Percentiles rank a stretch among this genome's conserved stretches.
Conservation (phyloP, 108 stramenopile genomes). For the Nitzschia sp. region DNA sequence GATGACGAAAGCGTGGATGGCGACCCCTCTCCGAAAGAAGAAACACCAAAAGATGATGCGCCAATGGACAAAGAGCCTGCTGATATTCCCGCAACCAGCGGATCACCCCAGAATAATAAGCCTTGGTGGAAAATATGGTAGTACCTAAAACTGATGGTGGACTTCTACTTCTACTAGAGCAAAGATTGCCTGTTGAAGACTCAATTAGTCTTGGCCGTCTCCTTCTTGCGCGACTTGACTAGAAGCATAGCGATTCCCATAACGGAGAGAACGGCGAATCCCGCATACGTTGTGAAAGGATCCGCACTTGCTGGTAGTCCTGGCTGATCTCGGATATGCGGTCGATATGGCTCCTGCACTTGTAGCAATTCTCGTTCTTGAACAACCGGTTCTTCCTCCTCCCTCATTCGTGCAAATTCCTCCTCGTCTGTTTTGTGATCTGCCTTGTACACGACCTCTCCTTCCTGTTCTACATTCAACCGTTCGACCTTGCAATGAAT, state of each 20-base stretch:
- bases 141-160: too few relatives aligned
- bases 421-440: conserved; percentile 24
- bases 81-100: background rate
- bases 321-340: conserved; percentile 3
- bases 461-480: conserved; percentile 5
- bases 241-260: conserved; percentile 9
- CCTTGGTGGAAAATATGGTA: conserved; percentile 22
- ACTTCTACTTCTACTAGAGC: background rate
- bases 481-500: conserved; percentile 17
- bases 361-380: conserved; percentile 16
- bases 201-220: background rate
- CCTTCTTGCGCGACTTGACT: conserved; percentile 5
- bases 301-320: background rate
- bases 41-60: background rate
- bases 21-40: too few relatives aligned
- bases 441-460: background rate
- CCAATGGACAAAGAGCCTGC: too few relatives aligned
- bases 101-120: too few relatives aligned
- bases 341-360: conserved; percentile 9
- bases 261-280: background rate
- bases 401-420: background rate
- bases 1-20: conserved; percentile 27
- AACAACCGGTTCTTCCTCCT: background rate
- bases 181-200: background rate
- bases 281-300: conserved; percentile 5